These are phyloP conservation scores for Eutypa lata DNA, from an alignment of 2,329 filamentous ascomycete species.

Conservation along the genomic window DNA sequence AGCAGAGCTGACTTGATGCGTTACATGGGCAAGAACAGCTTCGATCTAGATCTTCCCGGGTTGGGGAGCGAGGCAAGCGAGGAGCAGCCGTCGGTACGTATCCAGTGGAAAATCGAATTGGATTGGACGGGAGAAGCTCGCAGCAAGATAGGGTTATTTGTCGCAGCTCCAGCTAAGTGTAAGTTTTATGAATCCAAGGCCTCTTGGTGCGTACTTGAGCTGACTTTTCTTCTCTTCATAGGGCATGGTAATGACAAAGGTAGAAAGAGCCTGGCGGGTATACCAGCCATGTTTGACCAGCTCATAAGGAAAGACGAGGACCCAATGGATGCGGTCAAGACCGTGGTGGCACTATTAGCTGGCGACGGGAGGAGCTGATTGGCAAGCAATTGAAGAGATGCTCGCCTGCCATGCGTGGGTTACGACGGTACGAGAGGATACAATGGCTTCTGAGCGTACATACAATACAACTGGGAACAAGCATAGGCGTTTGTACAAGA, in stretches of 20 bases:
- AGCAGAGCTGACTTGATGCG: conserved; percentile 47
- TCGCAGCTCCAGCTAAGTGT: conserved; percentile 62
- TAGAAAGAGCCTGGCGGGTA: conserved; percentile 47
- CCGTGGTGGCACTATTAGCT: conserved; percentile 57
- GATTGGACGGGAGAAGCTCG: conserved; percentile 72
- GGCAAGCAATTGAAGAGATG: neutral
- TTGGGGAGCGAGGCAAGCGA: conserved; percentile 27
- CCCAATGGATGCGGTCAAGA: conserved; percentile 54
- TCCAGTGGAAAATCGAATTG: conserved; percentile 63
- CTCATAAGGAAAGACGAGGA: conserved; percentile 54
- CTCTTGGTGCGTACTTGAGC: neutral
- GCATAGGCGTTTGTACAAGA: no score
- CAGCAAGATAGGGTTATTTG: conserved; percentile 52
- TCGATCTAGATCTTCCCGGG: conserved; percentile 40
- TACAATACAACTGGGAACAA: neutral
- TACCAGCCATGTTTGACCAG: conserved; percentile 59
- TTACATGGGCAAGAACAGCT: conserved; percentile 50
- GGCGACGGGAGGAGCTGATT: conserved; percentile 31
- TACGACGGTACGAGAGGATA: conserved; percentile 9
- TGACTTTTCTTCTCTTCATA: conserved; percentile 23
- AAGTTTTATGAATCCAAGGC: conserved; percentile 32
- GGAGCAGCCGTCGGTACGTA: conserved; percentile 42
- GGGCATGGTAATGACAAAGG: conserved; percentile 59
- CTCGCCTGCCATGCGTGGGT: neutral
- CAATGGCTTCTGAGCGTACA: neutral